Evolutionary conservation across 768 basidiomycete species (phyloP), one percentile per base, ranked within the genome.

Genomic region (Brasilioporus rufonigricans): DNA sequence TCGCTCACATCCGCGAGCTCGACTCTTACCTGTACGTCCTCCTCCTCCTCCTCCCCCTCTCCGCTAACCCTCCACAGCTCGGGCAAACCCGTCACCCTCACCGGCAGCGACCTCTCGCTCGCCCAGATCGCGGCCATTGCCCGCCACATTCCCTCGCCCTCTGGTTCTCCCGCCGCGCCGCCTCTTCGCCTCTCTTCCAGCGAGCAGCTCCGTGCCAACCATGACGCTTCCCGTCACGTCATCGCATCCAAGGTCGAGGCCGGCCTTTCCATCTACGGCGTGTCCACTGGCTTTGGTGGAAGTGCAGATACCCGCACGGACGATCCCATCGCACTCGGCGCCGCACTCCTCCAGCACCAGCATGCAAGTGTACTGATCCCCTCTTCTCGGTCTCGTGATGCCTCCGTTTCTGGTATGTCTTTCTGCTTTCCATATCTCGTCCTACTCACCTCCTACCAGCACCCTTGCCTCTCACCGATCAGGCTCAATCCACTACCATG

Each of bases 221-320:
- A 93, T 43, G 71, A 77, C n/a, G 81, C 80, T 59, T 84, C 85
- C 60, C 83, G 87, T 35, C 71, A 77, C 44, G 79, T 85, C 54
- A 82, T 93, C 41, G 73, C 79, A 21, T 77, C 78, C 62, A 91
- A 91, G 69, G 78, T 93, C 36, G 78, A 80, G 21, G 74, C 77
- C 4, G 83, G 85, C 11, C 78, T 81, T 48, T 89, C 86, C 59
- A 79, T 94, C 19, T 94, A 94, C 61, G 92, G 92, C 23, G 87
- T 93, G 39, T 87, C 87, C 52, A 84, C 84, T 2, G 92, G 92
- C 44, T 94, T 91, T 63, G 92, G 91, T 38, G 91, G 91, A n/a
- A 88, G 86, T 62, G 91, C 91, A 12, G 87, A 92, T 67, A 93
- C 91, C 1, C 82, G 91, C 21, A 93, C 91, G 0, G 80, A 85